These are phyloP conservation scores for Fusarium bactridioides DNA, from an alignment of 2,329 filamentous ascomycete species.

Conservation along the genomic window DNA sequence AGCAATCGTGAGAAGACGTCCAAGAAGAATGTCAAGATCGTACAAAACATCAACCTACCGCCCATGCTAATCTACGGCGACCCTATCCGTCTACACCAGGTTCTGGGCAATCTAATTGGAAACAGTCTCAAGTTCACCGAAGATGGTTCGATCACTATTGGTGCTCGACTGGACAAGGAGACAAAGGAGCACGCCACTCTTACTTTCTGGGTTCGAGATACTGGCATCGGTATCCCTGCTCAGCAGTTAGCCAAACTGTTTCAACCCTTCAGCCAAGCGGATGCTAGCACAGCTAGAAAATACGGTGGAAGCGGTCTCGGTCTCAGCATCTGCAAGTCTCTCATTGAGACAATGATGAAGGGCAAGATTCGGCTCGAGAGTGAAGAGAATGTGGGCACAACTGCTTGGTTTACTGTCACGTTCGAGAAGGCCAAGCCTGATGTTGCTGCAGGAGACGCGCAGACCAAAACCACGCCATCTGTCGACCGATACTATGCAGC, in stretches of 20 bases:
- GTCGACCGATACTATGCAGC: slow-evolving; percentile 47
- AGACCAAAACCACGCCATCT: slow-evolving; percentile 48
- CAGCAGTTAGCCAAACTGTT: slow-evolving; percentile 87
- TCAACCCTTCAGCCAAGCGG: slow-evolving; percentile 91
- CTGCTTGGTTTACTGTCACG: slow-evolving; percentile 79
- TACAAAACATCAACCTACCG: slow-evolving; percentile 76
- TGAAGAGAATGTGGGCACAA: slow-evolving; percentile 73
- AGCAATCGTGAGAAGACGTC: slow-evolving; percentile 71
- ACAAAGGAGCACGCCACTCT: slow-evolving; percentile 74
- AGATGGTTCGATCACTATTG: slow-evolving; percentile 84
- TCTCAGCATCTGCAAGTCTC: slow-evolving; percentile 91
- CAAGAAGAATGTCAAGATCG: slow-evolving; percentile 68
- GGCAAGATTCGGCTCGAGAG: slow-evolving; percentile 86
- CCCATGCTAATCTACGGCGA: slow-evolving; percentile 76
- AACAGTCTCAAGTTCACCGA: slow-evolving; percentile 97
- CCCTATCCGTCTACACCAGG: slow-evolving; percentile 72
- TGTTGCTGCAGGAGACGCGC: slow-evolving; percentile 64
- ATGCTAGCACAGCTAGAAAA: slow-evolving; percentile 87
- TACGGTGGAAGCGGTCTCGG: slow-evolving; percentile 93
- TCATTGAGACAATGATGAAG: slow-evolving; percentile 91
- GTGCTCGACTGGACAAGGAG: slow-evolving; percentile 76
- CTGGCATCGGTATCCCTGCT: slow-evolving; percentile 87
- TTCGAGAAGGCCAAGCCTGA: slow-evolving; percentile 81
- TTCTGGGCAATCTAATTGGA: slow-evolving; percentile 83
- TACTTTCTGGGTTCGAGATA: slow-evolving; percentile 87